phyloP scores from a whole-genome alignment of 1,284 basidiomycete species.

The Inonotus hispidus region DNA sequence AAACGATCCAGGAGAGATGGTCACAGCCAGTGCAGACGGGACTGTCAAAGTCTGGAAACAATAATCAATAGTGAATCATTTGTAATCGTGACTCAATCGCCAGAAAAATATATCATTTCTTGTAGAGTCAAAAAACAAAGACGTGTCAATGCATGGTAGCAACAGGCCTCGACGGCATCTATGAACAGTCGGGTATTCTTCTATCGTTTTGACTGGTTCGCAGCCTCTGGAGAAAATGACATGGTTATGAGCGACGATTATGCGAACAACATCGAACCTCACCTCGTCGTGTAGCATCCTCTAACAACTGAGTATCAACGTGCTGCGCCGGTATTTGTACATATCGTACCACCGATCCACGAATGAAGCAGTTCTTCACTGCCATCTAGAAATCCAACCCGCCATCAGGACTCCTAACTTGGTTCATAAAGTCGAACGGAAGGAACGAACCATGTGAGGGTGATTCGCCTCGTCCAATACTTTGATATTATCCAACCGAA shows the following conservation, averaged over 20 bases:
- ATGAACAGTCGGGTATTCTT: background rate
- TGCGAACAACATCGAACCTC: conserved; percentile 23
- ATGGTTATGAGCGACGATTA: conserved; percentile 5
- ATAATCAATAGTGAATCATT: conserved; percentile 20
- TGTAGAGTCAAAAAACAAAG: background rate
- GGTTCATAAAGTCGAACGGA: background rate
- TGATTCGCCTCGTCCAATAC: conserved; percentile 91
- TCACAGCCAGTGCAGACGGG: conserved; percentile 86
- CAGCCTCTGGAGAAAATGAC: conserved; percentile 36
- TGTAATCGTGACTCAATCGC: no score
- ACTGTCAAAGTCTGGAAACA: conserved; percentile 77
- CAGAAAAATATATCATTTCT: conserved; percentile 15
- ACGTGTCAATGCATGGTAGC: background rate
- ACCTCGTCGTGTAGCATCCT: conserved; percentile 98
- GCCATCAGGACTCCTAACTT: background rate
- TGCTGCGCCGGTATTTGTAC: conserved; percentile 90
- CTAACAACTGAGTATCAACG: conserved; percentile 93
- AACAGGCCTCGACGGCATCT: background rate
- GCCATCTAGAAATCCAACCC: conserved; percentile 68
- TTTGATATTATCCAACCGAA: conserved; percentile 91
- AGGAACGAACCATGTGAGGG: conserved; percentile 86
- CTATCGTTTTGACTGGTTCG: conserved; percentile 52
- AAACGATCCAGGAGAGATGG: conserved; percentile 72
- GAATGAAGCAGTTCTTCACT: conserved; percentile 98
- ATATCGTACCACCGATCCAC: conserved; percentile 97